phyloP scores from a whole-genome alignment of 192 early-diverging fungal species.

The Pilobolus umbonatus region DNA sequence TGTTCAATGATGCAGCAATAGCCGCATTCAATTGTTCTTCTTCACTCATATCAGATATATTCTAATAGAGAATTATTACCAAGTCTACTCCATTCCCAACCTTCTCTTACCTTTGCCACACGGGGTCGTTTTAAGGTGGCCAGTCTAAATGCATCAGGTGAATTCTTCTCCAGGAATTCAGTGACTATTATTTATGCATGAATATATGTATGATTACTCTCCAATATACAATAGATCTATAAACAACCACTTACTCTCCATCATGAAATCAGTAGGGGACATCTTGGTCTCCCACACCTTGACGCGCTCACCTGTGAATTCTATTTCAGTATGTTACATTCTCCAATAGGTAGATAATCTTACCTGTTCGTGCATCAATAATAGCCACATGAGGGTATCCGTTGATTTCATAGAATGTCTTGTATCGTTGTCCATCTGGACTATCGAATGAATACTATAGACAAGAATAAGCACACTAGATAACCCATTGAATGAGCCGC shows the following conservation, averaged over 20 bases:
- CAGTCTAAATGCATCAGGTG: conserved; percentile 5
- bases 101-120: conserved; percentile 34
- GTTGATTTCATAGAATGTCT: conserved; percentile 65
- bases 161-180: conserved; percentile 50
- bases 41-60: conserved; percentile 74
- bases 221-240: conserved; percentile 1
- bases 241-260: conserved; percentile 48
- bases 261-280: conserved; percentile 62
- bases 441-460: conserved; percentile 55
- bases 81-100: neutral
- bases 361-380: conserved; percentile 86
- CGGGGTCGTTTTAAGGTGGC: conserved; percentile 24
- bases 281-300: conserved; percentile 58
- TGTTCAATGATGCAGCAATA: conserved; percentile 67
- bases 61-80: conserved; percentile 13
- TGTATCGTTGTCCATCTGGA: conserved; percentile 66
- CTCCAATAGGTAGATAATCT: conserved; percentile 72
- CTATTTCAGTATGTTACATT: conserved; percentile 26
- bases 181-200: conserved; percentile 34
- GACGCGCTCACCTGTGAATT: conserved; percentile 84
- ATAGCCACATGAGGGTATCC: conserved; percentile 81
- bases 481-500: neutral
- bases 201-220: conserved; percentile 20
- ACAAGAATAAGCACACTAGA: conserved; percentile 6
- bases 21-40: conserved; percentile 87